These are phyloP conservation scores for Amoebophrya sp. DNA, from an alignment of 169 alveolate species.

Conservation along the genomic window DNA sequence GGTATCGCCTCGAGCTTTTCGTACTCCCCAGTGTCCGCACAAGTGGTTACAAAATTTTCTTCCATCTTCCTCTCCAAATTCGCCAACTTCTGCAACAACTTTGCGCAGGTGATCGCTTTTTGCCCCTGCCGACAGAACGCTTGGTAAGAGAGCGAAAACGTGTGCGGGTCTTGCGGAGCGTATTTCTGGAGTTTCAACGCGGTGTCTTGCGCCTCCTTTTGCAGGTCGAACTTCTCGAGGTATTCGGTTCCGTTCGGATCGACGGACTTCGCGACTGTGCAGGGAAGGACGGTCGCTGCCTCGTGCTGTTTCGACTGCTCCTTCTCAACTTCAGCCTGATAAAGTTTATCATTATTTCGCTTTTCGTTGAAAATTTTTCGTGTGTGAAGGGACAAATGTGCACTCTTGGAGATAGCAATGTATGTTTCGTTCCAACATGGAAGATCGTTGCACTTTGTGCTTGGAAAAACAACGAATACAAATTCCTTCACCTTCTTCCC, in stretches of 20 bases:
- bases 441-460: too few species aligned
- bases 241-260: not conserved
- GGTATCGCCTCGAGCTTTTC: not conserved
- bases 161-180: slow-evolving; percentile 12
- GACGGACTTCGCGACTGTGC: not conserved
- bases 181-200: not conserved
- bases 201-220: not conserved
- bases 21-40: too few species aligned
- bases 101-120: not conserved
- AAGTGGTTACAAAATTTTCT: not conserved
- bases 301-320: not conserved
- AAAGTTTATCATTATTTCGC: not conserved
- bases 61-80: not conserved
- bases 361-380: too few species aligned
- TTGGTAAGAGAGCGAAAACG: not conserved
- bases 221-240: not conserved
- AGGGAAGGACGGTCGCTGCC: not conserved
- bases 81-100: not conserved
- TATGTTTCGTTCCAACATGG: too few species aligned
- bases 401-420: too few species aligned
- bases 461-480: too few species aligned
- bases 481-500: slow-evolving; percentile 4
- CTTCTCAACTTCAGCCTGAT: not conserved
- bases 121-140: not conserved
- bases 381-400: too few species aligned